A percentile compares a stretch with the other conserved stretches of the same genome.
Evolutionary conservation across 164 flowering plant species (phyloP).

Genomic region (Tinospora cordifolia): DNA sequence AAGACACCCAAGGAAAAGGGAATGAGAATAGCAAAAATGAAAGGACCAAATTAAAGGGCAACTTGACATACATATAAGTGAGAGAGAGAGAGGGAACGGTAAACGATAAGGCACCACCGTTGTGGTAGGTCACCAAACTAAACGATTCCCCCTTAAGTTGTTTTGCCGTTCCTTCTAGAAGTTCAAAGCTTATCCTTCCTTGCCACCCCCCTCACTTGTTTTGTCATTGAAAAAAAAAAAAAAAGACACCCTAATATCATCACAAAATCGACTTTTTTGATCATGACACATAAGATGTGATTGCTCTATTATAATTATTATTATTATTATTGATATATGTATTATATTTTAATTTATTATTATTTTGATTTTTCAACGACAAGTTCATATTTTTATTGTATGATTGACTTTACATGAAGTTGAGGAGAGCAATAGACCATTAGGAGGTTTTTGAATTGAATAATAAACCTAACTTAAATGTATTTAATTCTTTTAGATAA

Average conservation of each 20-base stretch:
- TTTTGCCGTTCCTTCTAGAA: neutral
- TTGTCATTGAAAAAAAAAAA: neutral
- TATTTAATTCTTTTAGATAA: no score
- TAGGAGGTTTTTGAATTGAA: neutral
- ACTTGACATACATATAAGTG: neutral
- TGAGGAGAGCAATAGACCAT: neutral
- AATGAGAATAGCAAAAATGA: conserved; percentile 1
- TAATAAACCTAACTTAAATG: no score
- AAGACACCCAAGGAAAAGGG: neutral
- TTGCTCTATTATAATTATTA: neutral
- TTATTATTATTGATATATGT: no score
- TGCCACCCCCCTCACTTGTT: neutral
- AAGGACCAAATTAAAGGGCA: conserved; percentile 2
- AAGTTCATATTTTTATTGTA: neutral
- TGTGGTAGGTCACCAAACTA: conserved; percentile 1
- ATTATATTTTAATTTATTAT: no score
- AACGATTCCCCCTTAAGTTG: neutral
- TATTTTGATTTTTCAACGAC: no score
- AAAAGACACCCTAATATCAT: neutral
- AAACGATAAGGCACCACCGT: neutral
- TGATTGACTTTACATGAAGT: neutral
- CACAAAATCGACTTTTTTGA: neutral
- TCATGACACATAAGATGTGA: neutral
- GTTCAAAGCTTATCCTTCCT: neutral
- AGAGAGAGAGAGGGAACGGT: neutral